Conservation (phyloP, 176 grass and related monocot species). For the Aegilops sharonensis region DNA sequence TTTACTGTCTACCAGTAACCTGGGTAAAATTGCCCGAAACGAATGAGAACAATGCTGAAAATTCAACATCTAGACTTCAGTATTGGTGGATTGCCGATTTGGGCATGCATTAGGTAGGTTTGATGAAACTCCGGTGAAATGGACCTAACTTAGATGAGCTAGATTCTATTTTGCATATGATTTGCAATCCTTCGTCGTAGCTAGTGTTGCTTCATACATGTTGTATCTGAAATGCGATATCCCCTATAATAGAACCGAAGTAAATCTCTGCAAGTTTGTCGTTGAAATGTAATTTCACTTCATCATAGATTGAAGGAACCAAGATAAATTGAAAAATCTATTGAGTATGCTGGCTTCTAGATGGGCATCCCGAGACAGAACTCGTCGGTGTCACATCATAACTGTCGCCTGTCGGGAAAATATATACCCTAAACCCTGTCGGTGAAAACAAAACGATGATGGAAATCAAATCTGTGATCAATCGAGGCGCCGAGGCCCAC, state of each 20-base stretch:
- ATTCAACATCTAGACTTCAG: background rate
- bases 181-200: background rate
- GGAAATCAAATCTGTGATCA: background rate
- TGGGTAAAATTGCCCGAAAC: background rate
- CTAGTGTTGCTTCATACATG: background rate
- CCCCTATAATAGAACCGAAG: background rate
- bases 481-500: background rate
- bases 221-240: background rate
- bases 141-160: too few species aligned
- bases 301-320: background rate
- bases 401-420: slow-evolving; percentile 35
- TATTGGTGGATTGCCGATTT: background rate
- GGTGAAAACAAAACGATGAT: background rate
- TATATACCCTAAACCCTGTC: background rate
- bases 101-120: background rate
- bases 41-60: background rate
- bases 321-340: background rate
- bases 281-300: background rate
- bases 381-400: slow-evolving; percentile 15
- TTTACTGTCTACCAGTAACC: background rate
- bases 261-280: background rate
- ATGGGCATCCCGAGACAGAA: background rate
- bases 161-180: background rate
- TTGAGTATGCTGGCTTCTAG: background rate
- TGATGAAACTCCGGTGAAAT: too few species aligned